Percentiles rank a stretch among this genome's conserved stretches.
Evolutionary conservation across 805 yeast genomes (phyloP).

Genomic region (Kuraishia ogatae): DNA sequence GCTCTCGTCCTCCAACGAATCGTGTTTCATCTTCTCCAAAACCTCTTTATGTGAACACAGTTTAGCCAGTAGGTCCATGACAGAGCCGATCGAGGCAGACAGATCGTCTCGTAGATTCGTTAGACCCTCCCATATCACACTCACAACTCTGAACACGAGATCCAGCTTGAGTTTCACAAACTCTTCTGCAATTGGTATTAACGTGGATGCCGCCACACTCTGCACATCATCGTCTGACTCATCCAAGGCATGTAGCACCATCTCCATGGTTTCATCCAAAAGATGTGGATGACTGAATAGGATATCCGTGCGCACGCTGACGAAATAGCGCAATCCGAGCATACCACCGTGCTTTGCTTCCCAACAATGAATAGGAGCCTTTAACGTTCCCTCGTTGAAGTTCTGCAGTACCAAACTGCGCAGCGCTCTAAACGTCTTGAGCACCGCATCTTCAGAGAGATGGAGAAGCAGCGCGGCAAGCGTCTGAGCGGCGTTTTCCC

Average conservation of each 20-base stretch:
- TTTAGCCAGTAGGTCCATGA: conserved; percentile 87
- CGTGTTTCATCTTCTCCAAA: conserved; percentile 56
- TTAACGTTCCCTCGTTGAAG: conserved; percentile 23
- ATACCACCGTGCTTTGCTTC: conserved; percentile 98
- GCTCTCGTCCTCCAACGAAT: conserved; percentile 41
- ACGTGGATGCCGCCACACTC: conserved; percentile 90
- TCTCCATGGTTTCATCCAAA: conserved; percentile 64
- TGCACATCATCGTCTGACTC: conserved; percentile 91
- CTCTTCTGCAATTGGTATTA: conserved; percentile 83
- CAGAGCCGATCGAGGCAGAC: conserved; percentile 90
- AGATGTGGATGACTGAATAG: conserved; percentile 45
- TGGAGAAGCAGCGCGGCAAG: conserved; percentile 83
- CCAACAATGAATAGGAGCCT: conserved; percentile 60
- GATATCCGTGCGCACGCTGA: conserved; percentile 80
- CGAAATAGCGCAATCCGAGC: conserved; percentile 87
- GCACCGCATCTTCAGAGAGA: conserved; percentile 48
- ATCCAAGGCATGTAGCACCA: conserved; percentile 78
- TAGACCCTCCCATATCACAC: conserved; percentile 86
- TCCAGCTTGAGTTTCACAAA: conserved; percentile 60
- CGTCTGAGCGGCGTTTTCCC: conserved; percentile 95
- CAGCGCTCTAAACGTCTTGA: conserved; percentile 56
- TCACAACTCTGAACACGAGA: conserved; percentile 38
- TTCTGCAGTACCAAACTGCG: conserved; percentile 65
- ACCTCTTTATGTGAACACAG: conserved; percentile 79
- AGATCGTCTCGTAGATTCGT: conserved; percentile 84